Evolutionary conservation across 2,329 filamentous ascomycete genomes (phyloP), one percentile per base, ranked within the genome.

Genomic region (Trichophyton schoenleinii): DNA sequence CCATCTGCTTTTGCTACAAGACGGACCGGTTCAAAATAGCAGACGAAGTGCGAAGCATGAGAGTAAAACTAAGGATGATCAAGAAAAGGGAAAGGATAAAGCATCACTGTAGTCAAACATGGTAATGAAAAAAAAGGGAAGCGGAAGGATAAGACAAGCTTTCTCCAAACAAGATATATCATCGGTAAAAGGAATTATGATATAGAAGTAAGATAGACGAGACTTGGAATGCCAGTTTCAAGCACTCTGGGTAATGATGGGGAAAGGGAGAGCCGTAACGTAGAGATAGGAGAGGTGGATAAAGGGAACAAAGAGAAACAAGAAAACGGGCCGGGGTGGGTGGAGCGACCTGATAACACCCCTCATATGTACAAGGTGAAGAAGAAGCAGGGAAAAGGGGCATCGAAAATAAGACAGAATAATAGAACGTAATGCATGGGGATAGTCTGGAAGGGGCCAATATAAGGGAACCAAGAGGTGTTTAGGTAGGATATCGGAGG

Each of bases 341-440:
- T 6, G 31, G 49, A 15, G 49, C 13, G 49, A 34, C 49, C 48
- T 31, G 25, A 31, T 52, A 25, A n/a, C 48, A 52, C 48, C 48
- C 44, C 49, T 31, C 49, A 53, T 53, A 53, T 53, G 49, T 53
- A 53, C 49, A 53, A 48, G n/a, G 49, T 15, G 49, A 53, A 53
- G 49, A 53, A 34, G 13, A 53, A 31, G 5, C 4, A 38, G 34
- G 34, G 28, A 15, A 31, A 53, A 53, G 28, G 48, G n/a, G 31
- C 13, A 34, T 53, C 49, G 34, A 53, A 31, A 15, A 34, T 53
- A 53, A 53, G 22, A 53, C 49, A 53, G n/a, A 34, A 53, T 53
- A 53, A 31, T 48, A 48, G 44, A 53, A 34, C 22, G 49, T 53
- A 53, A 53, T 20, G 18, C 25, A 53, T 22, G 41, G 13, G 15